Base-by-base conservation (phyloP, 192 early-diverging fungal genomes). In the Entomortierella parvispora region DNA sequence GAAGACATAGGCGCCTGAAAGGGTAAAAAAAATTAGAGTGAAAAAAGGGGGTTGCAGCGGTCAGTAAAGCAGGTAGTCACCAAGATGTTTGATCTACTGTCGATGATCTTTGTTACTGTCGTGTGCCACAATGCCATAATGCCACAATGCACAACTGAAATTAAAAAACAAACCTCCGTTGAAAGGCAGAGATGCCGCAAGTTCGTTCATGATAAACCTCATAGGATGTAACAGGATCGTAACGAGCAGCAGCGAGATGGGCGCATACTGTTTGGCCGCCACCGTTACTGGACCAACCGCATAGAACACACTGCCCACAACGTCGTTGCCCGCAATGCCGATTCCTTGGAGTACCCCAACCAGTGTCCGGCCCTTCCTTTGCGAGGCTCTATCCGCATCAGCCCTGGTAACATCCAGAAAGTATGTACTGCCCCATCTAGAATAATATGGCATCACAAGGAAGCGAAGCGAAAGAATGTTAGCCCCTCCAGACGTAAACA, bases 271-370 rank as follows among this genome's bases (percentile, higher is more conserved):
- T 28, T 85, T 86, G 5, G 88, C 80, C 12, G 74, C 78, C n/a
- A 78, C 44, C 6, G 79, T 68, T 23, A 66, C 60, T 4, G 81
- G 65, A 1, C 85, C 87, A 14, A 87, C 48, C 1, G 84, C 82
- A 56, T 89, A 89, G 18, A 89, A 52, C 20, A 87, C 85, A 46
- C 80, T 80, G 6, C 84, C 87, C 44, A 83, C 71, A 32, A 89
- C 55, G 56, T 84, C 87, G 54, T 86, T 87, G 8, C 84, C 87
- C 18, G 85, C 76, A 64, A 83, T 85, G 6, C 80, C 71, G 25
- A 78, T 74, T 3, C 80, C 82, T 54, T 75, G 77, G 8, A 57
- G 33, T 29, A 57, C 55, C 23, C 51, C 51, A 31, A 52, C 51
- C 51, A 52, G 28, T 26, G 28, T 26, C 51, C 51, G n/a, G 28